Base-by-base conservation (phyloP, 2,329 filamentous ascomycete species). In the Pyricularia grisea region DNA sequence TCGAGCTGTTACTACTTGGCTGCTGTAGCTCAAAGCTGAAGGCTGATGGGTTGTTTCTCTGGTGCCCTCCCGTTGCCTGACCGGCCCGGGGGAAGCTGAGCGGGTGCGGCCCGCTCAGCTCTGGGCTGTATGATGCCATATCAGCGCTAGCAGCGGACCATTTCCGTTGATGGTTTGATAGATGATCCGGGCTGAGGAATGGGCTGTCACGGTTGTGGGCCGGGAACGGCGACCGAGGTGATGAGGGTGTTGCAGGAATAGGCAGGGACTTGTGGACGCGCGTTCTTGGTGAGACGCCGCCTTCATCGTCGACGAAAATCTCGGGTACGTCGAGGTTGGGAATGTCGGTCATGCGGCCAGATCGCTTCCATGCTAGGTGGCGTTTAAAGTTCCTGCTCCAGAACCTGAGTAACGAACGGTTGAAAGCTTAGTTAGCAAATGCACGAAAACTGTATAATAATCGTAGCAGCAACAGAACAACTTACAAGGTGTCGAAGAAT, bases 401-500 rank as follows among this genome's bases (percentile, higher is more conserved):
- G 80, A 94, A 92, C 72, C 90, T 87, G 25, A 2, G 33, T 63
- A n/a, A n/a, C n/a, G n/a, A 64, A 25, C 2, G 28, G 31, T 30
- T 27, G 25, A 60, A 20, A 14, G 25, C 42, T 12, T 33, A 10
- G 50, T 67, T 61, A 67, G 66, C 20, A 33, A 67, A 65, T 68
- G 14, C 14, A 27, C 2, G n/a, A n/a, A 1, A 14, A n/a, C 2
- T 12, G n/a, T 61, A n/a, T n/a, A n/a, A 61, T 27, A 61, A 65
- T 61, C n/a, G 55, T 23, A 6, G 33, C 11, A 27, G 11, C 3
- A 63, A 12, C 2, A 5, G 3, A 9, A 63, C 50, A 20, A 80
- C 86, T 79, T 81, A 94, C 81, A 95, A 79, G 17, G 94, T 98
- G 77, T 98, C 92, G 78, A 99, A 98, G 81, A 99, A 99, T 60